These are phyloP conservation scores for Arthrobotrys sphaeroides DNA, from an alignment of 2,329 filamentous ascomycete genomes.

Conservation along the genomic window DNA sequence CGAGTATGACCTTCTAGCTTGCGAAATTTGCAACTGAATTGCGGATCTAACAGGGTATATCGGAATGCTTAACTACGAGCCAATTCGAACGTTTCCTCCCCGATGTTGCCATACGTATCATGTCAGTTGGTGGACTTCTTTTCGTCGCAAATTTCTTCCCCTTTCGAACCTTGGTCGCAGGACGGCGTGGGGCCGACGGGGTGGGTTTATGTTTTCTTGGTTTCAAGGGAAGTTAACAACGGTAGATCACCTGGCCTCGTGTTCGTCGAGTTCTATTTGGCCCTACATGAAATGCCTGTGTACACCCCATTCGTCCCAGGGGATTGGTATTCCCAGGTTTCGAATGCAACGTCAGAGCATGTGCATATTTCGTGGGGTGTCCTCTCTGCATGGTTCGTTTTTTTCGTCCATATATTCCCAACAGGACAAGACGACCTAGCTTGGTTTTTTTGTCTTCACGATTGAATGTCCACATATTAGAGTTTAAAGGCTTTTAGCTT, in stretches of 20 bases:
- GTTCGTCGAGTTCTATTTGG: slow-evolving; percentile 22
- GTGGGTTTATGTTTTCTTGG: slow-evolving; percentile 4
- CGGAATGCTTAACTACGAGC: slow-evolving; percentile 1
- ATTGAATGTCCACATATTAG: background rate
- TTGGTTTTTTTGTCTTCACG: background rate
- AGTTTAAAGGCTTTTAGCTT: slow-evolving; percentile 18
- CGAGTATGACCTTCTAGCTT: background rate
- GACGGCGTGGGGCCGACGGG: slow-evolving; percentile 14
- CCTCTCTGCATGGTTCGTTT: slow-evolving; percentile 9
- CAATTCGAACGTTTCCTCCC: too few relatives aligned
- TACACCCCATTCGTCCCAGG: slow-evolving; percentile 17
- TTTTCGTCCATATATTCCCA: slow-evolving; percentile 1
- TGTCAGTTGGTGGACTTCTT: background rate
- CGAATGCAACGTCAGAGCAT: slow-evolving; percentile 40
- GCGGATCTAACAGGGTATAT: slow-evolving; percentile 1
- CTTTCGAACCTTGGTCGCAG: background rate
- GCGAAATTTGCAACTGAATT: background rate
- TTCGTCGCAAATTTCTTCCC: slow-evolving; percentile 1
- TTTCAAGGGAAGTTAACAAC: slow-evolving; percentile 15
- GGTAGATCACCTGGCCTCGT: slow-evolving; percentile 40
- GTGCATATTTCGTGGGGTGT: slow-evolving; percentile 26
- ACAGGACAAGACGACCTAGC: background rate
- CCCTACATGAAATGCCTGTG: slow-evolving; percentile 9
- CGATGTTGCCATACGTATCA: background rate
- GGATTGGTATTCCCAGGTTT: slow-evolving; percentile 30